Evolutionary conservation across 441 rosid species (phyloP).

Genomic region (Melastoma candidum): DNA sequence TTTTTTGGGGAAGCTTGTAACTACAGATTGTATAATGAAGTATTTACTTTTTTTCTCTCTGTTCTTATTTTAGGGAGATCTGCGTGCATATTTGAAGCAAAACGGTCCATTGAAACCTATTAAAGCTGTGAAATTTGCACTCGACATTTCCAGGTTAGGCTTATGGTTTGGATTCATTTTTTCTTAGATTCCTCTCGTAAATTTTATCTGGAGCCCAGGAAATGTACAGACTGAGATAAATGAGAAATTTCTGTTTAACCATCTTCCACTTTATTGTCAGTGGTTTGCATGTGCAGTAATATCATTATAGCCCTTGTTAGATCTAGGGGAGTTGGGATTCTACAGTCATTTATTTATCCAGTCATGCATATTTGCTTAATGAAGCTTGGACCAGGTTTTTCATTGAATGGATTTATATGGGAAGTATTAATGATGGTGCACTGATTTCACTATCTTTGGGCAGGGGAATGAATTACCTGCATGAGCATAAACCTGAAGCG

Average conservation of each 20-base stretch:
- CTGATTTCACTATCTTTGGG: slow-evolving; percentile 13
- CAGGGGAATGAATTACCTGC: slow-evolving; percentile 87
- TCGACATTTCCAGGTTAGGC: slow-evolving; percentile 66
- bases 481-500: slow-evolving; percentile 76
- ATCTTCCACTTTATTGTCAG: no score
- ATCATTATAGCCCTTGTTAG: no score
- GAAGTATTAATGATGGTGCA: no score
- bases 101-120: slow-evolving; percentile 45
- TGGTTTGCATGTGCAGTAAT: no score
- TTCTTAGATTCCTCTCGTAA: not conserved
- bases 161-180: slow-evolving; percentile 4
- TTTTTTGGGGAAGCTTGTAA: not conserved
- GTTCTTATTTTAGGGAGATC: slow-evolving; percentile 52
- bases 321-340: no score
- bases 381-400: no score
- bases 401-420: no score
- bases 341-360: no score
- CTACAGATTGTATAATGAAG: not conserved
- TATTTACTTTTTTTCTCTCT: not conserved
- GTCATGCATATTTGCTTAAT: no score
- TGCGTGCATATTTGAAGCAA: slow-evolving; percentile 50
- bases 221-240: no score
- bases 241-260: no score
- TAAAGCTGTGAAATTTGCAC: slow-evolving; percentile 63
- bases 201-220: no score